Evolutionary conservation across 768 basidiomycete genomes (phyloP).

Genomic region (Rhodotorula kratochvilovae): DNA sequence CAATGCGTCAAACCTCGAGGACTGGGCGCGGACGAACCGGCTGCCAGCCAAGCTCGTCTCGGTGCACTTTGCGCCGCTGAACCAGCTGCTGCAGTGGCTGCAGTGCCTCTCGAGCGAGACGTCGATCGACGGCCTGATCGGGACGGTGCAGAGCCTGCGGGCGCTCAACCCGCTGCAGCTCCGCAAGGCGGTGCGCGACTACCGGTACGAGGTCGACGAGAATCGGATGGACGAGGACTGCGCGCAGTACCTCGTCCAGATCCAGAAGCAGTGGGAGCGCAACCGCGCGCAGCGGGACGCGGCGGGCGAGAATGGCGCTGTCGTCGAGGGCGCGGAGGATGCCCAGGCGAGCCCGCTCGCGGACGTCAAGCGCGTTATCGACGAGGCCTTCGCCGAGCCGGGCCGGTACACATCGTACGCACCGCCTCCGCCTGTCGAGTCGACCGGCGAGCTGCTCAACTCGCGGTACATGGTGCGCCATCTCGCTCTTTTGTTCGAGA

Average conservation of each 20-base stretch:
- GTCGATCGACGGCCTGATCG: constrained; percentile 81
- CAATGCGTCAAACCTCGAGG: constrained; percentile 79
- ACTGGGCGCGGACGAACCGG: constrained; percentile 79
- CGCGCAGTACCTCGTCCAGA: constrained; percentile 82
- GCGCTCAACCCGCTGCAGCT: constrained; percentile 92
- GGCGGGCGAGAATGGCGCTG: background rate
- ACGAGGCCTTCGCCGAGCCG: constrained; percentile 60
- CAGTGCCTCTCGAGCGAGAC: constrained; percentile 80
- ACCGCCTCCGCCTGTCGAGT: constrained; percentile 70
- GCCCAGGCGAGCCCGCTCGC: constrained; percentile 11
- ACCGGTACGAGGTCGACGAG: constrained; percentile 84
- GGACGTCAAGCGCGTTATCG: constrained; percentile 56
- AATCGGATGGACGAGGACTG: constrained; percentile 91
- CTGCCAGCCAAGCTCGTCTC: constrained; percentile 71
- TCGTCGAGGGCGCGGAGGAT: constrained; percentile 8
- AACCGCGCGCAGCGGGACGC: constrained; percentile 19
- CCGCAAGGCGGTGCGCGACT: constrained; percentile 84
- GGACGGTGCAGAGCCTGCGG: constrained; percentile 81
- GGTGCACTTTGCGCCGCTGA: constrained; percentile 72
- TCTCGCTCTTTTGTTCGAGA: too few relatives aligned
- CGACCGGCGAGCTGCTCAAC: constrained; percentile 84
- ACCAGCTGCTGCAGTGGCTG: constrained; percentile 78
- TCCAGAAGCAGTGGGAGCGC: constrained; percentile 94
- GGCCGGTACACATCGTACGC: constrained; percentile 66
- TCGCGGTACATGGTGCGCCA: constrained; percentile 83